Evolutionary conservation across 768 basidiomycete species (phyloP), one percentile per base, ranked within the genome.

Genomic region (Royoungia palumana): DNA sequence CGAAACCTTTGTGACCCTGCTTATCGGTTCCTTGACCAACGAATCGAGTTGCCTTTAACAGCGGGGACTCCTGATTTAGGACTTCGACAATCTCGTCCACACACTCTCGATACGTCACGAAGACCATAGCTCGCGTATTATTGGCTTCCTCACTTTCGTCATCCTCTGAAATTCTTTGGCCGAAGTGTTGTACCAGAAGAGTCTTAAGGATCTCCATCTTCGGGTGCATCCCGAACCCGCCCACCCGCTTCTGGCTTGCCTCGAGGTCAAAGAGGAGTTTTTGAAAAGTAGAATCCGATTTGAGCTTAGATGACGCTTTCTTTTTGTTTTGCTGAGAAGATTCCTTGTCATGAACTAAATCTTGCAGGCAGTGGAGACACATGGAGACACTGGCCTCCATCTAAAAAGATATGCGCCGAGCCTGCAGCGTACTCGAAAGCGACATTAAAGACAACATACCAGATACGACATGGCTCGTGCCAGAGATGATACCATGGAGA

Each of bases 11-110:
- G 56, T 81, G 85, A 2, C 94, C 93, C 51, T 81, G 79, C 60
- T 87, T 93, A 63, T 92, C 87, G 3, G 78, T 78, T 3, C 88
- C 87, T 68, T 96, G 94, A 0, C 96, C 96, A 51, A 98, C 85
- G 66, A 99, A 98, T 42, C 80, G 82, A 20, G 81, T 83, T 11
- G 89, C 88, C 24, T 85, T 82, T 53, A 99, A 78, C 36, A 96
- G 68, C 1, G 91, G 93, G 9, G 76, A 69, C 47, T 94, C 85
- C 36, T 75, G 70, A 59, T 90, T 87, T 46, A 99, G 71, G 38
- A 82, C 75, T 35, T 83, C 80, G 19, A 94, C 89, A 35, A 98
- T 83, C 68, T 97, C 94, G 50, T 94, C 89, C 11, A 98, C 92
- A 30, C 85, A 89, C 45, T 89, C 83, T 48, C 96, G 75, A 65